Conservation (phyloP, 257 asterid genomes). For the Solanum ahanhuiri region DNA sequence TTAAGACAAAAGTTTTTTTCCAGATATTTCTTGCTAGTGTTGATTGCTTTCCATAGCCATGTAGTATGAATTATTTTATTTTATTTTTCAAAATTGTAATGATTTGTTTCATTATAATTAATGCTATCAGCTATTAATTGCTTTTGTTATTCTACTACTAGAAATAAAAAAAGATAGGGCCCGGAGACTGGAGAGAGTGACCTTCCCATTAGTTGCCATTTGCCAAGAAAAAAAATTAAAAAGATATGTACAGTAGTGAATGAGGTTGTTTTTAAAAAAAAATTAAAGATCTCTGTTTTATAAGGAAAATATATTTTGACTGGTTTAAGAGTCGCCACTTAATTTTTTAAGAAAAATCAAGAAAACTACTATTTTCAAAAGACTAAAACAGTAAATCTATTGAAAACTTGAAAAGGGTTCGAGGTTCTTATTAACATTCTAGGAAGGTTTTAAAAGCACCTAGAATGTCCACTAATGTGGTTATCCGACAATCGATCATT, state of each 20-base stretch:
- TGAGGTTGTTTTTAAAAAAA: too few species aligned
- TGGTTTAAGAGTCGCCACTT: too few species aligned
- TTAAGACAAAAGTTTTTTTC: not conserved
- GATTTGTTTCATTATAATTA: not conserved
- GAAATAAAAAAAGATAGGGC: not conserved
- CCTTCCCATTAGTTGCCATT: not conserved
- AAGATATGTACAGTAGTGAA: not conserved
- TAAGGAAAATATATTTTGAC: too few species aligned
- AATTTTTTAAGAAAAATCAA: too few species aligned
- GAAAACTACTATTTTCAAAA: too few species aligned
- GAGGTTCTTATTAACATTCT: too few species aligned
- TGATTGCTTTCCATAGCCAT: not conserved
- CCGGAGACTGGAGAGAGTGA: not conserved
- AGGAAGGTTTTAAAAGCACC: too few species aligned
- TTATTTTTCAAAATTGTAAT: not conserved
- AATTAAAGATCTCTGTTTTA: too few species aligned
- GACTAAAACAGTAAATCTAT: too few species aligned
- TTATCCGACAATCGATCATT: too few species aligned
- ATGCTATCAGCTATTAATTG: not conserved
- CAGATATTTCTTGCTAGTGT: not conserved
- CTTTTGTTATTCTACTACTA: not conserved
- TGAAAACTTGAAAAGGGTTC: too few species aligned
- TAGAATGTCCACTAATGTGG: too few species aligned
- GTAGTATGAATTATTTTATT: not conserved
- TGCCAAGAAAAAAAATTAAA: not conserved